phyloP scores from a whole-genome alignment of 1,284 basidiomycete genomes.

The Rhodotorula sp. region DNA sequence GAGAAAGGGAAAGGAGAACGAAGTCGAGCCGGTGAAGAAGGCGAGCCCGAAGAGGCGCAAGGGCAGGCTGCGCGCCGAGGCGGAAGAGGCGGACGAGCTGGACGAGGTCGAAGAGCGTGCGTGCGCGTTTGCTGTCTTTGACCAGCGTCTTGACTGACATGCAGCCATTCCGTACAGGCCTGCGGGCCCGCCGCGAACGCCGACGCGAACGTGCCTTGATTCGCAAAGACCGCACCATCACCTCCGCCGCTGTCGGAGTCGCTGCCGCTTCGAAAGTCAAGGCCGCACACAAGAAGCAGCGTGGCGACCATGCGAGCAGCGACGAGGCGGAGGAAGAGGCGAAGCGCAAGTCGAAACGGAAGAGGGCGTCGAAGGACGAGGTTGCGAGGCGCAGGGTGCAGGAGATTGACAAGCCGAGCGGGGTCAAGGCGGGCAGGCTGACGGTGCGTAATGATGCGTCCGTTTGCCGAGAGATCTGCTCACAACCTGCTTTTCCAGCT shows the following conservation, averaged over 20 bases:
- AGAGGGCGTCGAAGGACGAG: neutral
- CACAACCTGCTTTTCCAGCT: slow-evolving; percentile 4
- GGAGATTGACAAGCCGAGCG: slow-evolving; percentile 12
- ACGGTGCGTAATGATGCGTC: no score
- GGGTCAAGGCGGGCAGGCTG: slow-evolving; percentile 7
- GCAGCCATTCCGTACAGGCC: neutral
- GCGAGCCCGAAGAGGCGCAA: neutral
- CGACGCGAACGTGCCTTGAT: slow-evolving; percentile 33
- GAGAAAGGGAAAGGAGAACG: neutral
- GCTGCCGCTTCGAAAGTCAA: slow-evolving; percentile 24
- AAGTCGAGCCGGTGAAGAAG: neutral
- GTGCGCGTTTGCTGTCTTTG: neutral
- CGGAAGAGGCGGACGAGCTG: slow-evolving; percentile 14
- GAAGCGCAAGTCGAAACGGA: slow-evolving; percentile 9
- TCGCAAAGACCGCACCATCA: slow-evolving; percentile 30
- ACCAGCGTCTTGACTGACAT: neutral
- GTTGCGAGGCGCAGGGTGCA: slow-evolving; percentile 8
- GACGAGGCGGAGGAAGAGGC: neutral
- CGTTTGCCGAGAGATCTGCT: no score
- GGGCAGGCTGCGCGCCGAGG: slow-evolving; percentile 11
- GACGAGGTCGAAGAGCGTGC: slow-evolving; percentile 29
- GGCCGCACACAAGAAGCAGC: neutral
- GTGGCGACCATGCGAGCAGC: neutral
- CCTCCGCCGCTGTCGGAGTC: slow-evolving; percentile 19
- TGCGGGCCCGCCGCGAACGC: slow-evolving; percentile 27